These are phyloP conservation scores for Papiliotrema fonsecae DNA, from an alignment of 1,284 basidiomycete species.

Conservation along the genomic window DNA sequence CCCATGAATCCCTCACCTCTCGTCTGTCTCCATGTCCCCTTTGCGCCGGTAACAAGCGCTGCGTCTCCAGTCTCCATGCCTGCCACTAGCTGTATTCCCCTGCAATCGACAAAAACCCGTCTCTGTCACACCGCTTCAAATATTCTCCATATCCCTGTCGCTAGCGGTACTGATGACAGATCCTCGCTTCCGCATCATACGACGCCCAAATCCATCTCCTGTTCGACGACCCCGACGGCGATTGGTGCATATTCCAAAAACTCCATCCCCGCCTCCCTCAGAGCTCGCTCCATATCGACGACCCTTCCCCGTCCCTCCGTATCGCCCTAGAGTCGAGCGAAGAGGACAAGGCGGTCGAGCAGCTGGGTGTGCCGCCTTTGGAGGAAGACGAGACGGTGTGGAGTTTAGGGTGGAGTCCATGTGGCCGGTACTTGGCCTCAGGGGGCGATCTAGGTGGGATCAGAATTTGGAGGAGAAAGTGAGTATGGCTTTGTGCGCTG, in stretches of 20 bases:
- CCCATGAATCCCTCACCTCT: too few relatives aligned
- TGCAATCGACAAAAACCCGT: too few relatives aligned
- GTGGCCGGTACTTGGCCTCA: conserved; percentile 71
- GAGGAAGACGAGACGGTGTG: conserved; percentile 69
- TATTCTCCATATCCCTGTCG: too few relatives aligned
- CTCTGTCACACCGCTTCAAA: too few relatives aligned
- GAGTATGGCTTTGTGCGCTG: conserved; percentile 13
- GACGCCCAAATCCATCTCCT: conserved; percentile 96
- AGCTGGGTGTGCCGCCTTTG: conserved; percentile 39
- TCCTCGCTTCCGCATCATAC: conserved; percentile 94
- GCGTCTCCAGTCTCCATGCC: too few relatives aligned
- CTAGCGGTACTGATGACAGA: conserved; percentile 54
- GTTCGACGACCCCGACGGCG: conserved; percentile 86
- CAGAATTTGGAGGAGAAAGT: conserved; percentile 51
- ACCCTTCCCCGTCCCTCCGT: conserved; percentile 7
- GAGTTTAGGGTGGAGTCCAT: conserved; percentile 73
- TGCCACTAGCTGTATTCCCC: too few relatives aligned
- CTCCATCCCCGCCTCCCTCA: conserved; percentile 68
- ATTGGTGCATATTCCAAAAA: conserved; percentile 86
- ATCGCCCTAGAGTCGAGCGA: conserved; percentile 15
- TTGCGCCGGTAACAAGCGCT: too few relatives aligned
- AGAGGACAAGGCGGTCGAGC: conserved; percentile 26
- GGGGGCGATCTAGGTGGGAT: conserved; percentile 49
- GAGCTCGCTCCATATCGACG: conserved; percentile 17
- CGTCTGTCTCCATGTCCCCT: too few relatives aligned